A percentile compares a stretch with the other conserved stretches of the same genome.
Evolutionary conservation across 2,329 filamentous ascomycete species (phyloP).

Genomic region (Dothidotthia symphoricarpi): DNA sequence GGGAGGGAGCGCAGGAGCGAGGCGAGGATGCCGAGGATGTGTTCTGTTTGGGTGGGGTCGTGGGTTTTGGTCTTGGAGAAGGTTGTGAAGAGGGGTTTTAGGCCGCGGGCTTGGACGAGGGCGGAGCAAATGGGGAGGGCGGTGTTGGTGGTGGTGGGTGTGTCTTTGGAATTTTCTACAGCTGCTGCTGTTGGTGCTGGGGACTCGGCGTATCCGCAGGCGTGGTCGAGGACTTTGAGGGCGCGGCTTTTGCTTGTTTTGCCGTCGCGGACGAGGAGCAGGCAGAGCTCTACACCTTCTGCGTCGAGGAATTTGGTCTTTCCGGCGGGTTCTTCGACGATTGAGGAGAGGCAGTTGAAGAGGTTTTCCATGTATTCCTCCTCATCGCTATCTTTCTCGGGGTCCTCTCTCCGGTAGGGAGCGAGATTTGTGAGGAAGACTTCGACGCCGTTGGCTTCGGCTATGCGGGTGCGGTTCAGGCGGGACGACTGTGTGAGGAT

Average conservation of each 20-base stretch:
- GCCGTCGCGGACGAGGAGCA: conserved; percentile 80
- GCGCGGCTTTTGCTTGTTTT: conserved; percentile 78
- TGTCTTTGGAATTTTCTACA: background rate
- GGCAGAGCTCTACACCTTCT: conserved; percentile 85
- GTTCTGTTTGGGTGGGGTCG: conserved; percentile 67
- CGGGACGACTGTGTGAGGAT: conserved; percentile 78
- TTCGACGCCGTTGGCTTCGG: conserved; percentile 70
- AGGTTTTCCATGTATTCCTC: conserved; percentile 94
- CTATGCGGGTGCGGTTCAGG: conserved; percentile 63
- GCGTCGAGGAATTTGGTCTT: conserved; percentile 82
- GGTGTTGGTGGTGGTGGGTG: conserved; percentile 15
- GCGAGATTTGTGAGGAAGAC: conserved; percentile 78
- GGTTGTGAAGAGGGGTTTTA: conserved; percentile 80
- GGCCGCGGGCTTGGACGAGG: conserved; percentile 76
- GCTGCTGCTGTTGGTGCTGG: background rate
- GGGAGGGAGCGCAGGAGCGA: conserved; percentile 78
- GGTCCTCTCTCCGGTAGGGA: conserved; percentile 81
- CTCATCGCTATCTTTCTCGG: conserved; percentile 79
- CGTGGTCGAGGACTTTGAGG: conserved; percentile 81
- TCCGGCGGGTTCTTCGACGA: conserved; percentile 71
- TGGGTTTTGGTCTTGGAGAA: conserved; percentile 87
- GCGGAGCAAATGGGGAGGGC: conserved; percentile 67
- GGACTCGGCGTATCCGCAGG: conserved; percentile 56
- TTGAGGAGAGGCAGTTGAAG: conserved; percentile 80
- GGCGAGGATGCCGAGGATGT: conserved; percentile 80